Percentiles rank a stretch among this genome's conserved stretches.
phyloP scores from a whole-genome alignment of 257 asterid genomes.

The Solanum etuberosum region DNA sequence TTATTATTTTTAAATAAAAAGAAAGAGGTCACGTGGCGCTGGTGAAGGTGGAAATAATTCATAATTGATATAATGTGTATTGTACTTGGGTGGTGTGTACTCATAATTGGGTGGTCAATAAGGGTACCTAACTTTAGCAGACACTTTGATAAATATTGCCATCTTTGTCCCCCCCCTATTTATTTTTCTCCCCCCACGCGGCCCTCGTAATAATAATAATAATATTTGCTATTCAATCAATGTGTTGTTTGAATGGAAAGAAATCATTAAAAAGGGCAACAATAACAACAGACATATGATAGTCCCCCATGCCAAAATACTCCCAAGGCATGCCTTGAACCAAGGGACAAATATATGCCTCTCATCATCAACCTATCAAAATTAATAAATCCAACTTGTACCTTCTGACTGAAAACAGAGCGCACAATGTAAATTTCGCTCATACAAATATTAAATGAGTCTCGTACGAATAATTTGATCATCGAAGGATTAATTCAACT shows the following conservation, averaged over 20 bases:
- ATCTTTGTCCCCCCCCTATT: slow-evolving; percentile 2
- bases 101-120: slow-evolving; percentile 55
- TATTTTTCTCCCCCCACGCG: neutral
- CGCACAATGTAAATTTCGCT: neutral
- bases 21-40: neutral
- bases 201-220: neutral
- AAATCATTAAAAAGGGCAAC: slow-evolving; percentile 22
- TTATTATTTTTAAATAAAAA: no score
- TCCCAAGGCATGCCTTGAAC: neutral
- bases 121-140: slow-evolving; percentile 44
- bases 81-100: slow-evolving; percentile 52
- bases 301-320: neutral
- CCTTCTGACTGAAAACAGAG: neutral
- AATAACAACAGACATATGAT: neutral
- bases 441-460: neutral
- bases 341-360: neutral
- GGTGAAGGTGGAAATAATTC: neutral
- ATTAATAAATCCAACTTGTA: neutral
- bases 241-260: slow-evolving; percentile 10
- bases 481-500: neutral
- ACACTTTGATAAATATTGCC: slow-evolving; percentile 37
- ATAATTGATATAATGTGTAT: slow-evolving; percentile 24
- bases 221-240: neutral
- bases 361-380: neutral
- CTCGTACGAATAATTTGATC: neutral